These are phyloP conservation scores for Rhynchospora tenuis DNA, from an alignment of 176 grass and related monocot species.

Conservation along the genomic window DNA sequence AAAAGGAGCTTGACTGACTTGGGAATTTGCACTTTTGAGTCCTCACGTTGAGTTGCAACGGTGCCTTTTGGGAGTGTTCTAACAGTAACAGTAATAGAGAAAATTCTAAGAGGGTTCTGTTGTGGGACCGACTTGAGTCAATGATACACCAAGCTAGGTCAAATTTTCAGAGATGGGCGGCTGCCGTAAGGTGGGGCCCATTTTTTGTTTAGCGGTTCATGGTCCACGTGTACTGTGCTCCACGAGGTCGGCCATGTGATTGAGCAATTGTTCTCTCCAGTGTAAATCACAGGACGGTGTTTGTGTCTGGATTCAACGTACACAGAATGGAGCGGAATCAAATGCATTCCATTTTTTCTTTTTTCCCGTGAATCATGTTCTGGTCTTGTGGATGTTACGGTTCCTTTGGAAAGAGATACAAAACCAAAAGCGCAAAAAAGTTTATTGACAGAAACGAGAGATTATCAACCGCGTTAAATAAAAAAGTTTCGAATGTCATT, in stretches of 20 bases:
- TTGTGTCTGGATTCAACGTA: background rate
- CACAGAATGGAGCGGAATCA: background rate
- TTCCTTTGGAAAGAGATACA: background rate
- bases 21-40: too few species aligned
- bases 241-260: background rate
- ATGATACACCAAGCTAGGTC: background rate
- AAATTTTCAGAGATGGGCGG: conserved; percentile 15
- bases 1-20: background rate
- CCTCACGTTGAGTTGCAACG: background rate
- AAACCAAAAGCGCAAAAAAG: too few species aligned
- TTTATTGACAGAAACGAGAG: too few species aligned
- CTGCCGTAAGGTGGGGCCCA: background rate
- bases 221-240: background rate
- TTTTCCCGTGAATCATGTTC: background rate
- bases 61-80: background rate
- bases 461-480: too few species aligned
- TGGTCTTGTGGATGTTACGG: background rate
- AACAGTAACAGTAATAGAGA: background rate
- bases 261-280: background rate
- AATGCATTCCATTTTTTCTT: background rate
- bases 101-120: background rate
- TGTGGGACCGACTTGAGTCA: background rate
- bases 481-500: too few species aligned
- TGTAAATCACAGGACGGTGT: background rate
- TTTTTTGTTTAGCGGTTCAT: background rate